Percentiles rank a stretch among this genome's conserved stretches.
Conservation (phyloP, 2,329 filamentous ascomycete species). For the Arthroderma sp. region DNA sequence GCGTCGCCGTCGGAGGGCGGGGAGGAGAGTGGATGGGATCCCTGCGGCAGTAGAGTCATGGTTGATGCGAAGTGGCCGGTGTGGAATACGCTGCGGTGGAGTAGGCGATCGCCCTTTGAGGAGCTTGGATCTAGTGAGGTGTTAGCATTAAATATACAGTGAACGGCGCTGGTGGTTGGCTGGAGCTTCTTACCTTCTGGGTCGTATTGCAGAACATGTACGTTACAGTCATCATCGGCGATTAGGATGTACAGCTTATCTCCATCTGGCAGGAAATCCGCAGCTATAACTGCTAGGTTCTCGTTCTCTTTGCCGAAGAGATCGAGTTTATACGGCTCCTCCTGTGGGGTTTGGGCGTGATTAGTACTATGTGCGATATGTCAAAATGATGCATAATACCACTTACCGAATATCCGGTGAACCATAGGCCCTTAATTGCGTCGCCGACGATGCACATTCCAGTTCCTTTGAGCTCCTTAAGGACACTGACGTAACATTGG, state of each 20-base stretch:
- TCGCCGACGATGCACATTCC: conserved; percentile 82
- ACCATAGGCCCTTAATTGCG: conserved; percentile 88
- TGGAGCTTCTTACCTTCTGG: conserved; percentile 61
- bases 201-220: conserved; percentile 87
- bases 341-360: conserved; percentile 31
- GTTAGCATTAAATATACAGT: not conserved
- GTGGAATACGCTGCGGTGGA: conserved; percentile 80
- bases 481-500: conserved; percentile 80
- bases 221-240: conserved; percentile 69
- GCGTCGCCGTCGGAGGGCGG: conserved; percentile 26
- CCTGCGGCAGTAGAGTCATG: conserved; percentile 63
- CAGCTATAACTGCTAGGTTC: conserved; percentile 63
- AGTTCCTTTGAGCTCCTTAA: conserved; percentile 70
- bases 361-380: not conserved
- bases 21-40: conserved; percentile 37
- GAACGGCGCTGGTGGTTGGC: not conserved
- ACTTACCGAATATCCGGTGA: conserved; percentile 71
- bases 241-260: conserved; percentile 72
- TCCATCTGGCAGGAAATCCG: conserved; percentile 80
- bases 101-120: conserved; percentile 71
- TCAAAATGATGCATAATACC: not conserved
- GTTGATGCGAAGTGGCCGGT: conserved; percentile 66
- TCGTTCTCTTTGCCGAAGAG: conserved; percentile 79
- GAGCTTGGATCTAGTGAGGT: conserved; percentile 67
- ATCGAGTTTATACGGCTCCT: conserved; percentile 93